Evolutionary conservation across 2,329 filamentous ascomycete genomes (phyloP).

Genomic region (Aureobasidium pullulans): DNA sequence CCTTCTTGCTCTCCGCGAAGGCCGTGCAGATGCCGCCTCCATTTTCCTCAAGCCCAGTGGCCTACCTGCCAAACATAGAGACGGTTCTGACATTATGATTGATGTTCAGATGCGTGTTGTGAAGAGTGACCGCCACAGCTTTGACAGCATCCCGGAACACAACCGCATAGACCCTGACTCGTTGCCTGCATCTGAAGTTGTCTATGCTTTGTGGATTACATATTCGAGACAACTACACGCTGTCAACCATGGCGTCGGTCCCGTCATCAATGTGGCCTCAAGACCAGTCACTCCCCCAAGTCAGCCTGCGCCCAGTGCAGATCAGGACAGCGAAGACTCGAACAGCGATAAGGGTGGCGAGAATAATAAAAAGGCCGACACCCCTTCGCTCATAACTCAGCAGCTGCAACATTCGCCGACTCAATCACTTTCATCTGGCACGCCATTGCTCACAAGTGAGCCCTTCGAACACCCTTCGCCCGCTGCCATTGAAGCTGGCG

Average conservation of each 20-base stretch:
- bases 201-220: constrained; percentile 94
- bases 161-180: constrained; percentile 36
- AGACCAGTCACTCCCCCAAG: constrained; percentile 64
- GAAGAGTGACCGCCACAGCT: constrained; percentile 68
- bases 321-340: constrained; percentile 25
- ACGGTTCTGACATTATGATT: constrained; percentile 85
- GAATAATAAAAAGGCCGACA: neutral
- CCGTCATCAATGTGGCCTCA: constrained; percentile 54
- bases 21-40: constrained; percentile 64
- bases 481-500: constrained; percentile 26
- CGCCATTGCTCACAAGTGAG: constrained; percentile 28
- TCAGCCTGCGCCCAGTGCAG: constrained; percentile 59
- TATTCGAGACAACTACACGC: constrained; percentile 91
- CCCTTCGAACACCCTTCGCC: constrained; percentile 33
- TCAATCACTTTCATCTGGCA: constrained; percentile 44
- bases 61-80: constrained; percentile 76
- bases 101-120: constrained; percentile 96
- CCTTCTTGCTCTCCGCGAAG: constrained; percentile 74
- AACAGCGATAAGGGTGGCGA: neutral
- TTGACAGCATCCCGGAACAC: constrained; percentile 57
- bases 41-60: constrained; percentile 80
- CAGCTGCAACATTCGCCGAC: constrained; percentile 18
- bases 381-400: neutral
- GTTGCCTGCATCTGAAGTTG: constrained; percentile 59
- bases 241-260: constrained; percentile 53